These are phyloP conservation scores for Eimeria necatrix DNA, from an alignment of 169 alveolate species.

Conservation along the genomic window DNA sequence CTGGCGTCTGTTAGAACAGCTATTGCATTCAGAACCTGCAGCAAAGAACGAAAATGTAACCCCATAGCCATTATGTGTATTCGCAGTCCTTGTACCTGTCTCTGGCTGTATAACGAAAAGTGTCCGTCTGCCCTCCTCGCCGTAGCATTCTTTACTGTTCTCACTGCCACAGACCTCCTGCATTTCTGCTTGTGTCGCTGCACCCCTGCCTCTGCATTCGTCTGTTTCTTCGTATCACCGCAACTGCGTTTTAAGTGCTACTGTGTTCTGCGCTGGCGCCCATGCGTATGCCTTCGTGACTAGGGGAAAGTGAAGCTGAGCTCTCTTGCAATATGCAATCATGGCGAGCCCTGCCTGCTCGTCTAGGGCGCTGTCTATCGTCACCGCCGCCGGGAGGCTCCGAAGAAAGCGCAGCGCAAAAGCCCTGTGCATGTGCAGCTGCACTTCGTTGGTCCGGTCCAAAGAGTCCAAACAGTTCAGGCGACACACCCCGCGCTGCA, in stretches of 20 bases:
- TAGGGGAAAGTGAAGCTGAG: no score
- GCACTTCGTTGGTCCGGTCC: constrained; percentile 95
- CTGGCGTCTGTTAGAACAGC: constrained; percentile 28
- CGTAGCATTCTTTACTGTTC: not conserved
- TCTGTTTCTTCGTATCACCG: not conserved
- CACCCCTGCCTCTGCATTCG: not conserved
- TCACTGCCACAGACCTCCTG: not conserved
- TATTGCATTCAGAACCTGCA: not conserved
- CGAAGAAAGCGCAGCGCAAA: constrained; percentile 17
- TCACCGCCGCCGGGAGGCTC: constrained; percentile 2
- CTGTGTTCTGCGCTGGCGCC: no score
- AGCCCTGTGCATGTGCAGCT: constrained; percentile 25
- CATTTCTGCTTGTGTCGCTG: not conserved
- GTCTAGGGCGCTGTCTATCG: constrained; percentile 15
- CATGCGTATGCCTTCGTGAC: no score
- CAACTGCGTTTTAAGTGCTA: not conserved
- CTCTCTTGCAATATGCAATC: no score
- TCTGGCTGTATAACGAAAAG: not conserved
- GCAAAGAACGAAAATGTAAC: not conserved
- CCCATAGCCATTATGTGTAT: not conserved
- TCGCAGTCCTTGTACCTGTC: not conserved
- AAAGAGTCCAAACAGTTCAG: constrained; percentile 98
- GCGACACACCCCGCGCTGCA: constrained; percentile 96
- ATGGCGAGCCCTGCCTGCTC: not conserved
- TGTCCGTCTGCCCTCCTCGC: not conserved